Conservation (phyloP, 192 early-diverging fungal genomes). For the Allomyces macrogynus region DNA sequence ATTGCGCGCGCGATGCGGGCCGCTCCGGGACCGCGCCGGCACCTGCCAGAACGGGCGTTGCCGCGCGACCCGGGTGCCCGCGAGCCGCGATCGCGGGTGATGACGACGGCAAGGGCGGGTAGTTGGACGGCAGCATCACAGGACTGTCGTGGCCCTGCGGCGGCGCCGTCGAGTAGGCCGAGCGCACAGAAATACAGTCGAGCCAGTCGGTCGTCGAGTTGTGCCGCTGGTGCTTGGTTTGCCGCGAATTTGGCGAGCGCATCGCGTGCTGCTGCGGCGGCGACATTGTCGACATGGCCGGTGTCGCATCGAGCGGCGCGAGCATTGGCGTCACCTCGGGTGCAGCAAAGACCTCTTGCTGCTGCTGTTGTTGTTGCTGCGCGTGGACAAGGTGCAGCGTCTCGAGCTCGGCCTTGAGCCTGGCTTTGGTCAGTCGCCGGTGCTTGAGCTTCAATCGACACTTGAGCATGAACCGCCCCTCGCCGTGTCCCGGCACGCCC, state of each 20-base stretch:
- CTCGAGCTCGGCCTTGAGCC: constrained; percentile 1
- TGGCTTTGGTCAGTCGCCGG: not conserved
- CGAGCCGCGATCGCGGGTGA: too few species aligned
- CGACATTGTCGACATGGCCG: too few species aligned
- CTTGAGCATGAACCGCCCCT: not conserved
- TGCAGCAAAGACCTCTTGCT: too few species aligned
- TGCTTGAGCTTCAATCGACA: not conserved
- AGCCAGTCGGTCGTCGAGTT: not conserved
- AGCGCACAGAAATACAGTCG: not conserved
- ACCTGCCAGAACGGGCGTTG: too few species aligned
- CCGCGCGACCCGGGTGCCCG: too few species aligned
- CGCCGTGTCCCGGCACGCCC: not conserved
- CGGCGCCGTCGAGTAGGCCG: not conserved
- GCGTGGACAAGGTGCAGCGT: not conserved
- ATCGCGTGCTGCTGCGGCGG: too few species aligned
- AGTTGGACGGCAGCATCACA: not conserved
- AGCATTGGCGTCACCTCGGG: too few species aligned
- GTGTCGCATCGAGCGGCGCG: too few species aligned
- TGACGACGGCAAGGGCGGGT: not conserved
- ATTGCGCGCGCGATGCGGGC: too few species aligned
- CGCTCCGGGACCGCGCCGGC: too few species aligned
- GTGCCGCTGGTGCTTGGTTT: not conserved
- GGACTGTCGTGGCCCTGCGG: not conserved
- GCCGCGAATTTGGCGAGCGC: too few species aligned
- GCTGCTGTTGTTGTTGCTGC: too few species aligned